A percentile compares a stretch with the other conserved stretches of the same genome.
These are phyloP conservation scores for Brassica napus DNA, from an alignment of 345 rosid genomes.

Conservation along the genomic window DNA sequence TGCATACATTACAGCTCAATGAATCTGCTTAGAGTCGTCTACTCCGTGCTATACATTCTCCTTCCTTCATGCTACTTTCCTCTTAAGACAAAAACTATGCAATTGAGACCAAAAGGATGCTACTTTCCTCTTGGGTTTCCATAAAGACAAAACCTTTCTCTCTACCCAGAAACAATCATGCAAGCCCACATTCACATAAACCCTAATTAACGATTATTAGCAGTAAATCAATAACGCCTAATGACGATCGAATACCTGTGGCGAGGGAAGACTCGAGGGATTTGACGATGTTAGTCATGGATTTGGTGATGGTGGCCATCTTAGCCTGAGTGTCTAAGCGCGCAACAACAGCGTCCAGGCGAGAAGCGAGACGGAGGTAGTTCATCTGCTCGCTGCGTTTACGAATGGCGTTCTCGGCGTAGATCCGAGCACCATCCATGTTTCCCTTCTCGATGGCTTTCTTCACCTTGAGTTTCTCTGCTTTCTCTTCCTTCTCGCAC, in stretches of 20 bases:
- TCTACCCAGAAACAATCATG: not conserved
- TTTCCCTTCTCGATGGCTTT: slow-evolving; percentile 98
- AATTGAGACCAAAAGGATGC: not conserved
- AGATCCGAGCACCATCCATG: slow-evolving; percentile 99
- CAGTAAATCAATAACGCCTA: not conserved
- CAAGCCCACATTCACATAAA: not conserved
- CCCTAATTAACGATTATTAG: not conserved
- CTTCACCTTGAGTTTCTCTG: slow-evolving; percentile 91
- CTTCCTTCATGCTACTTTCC: not conserved
- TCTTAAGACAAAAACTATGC: not conserved
- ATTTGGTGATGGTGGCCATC: slow-evolving; percentile 88
- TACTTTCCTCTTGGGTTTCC: not conserved
- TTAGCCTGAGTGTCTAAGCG: slow-evolving; percentile 95
- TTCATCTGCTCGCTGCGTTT: slow-evolving; percentile 98
- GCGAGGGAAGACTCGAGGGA: slow-evolving; percentile 89
- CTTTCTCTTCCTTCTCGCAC: slow-evolving; percentile 98
- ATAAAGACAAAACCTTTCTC: not conserved
- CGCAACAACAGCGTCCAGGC: slow-evolving; percentile 95
- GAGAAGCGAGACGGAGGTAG: slow-evolving; percentile 85
- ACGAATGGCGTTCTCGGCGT: slow-evolving; percentile 94
- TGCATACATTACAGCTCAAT: not conserved
- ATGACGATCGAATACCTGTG: slow-evolving; percentile 50
- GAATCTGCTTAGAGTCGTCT: not conserved
- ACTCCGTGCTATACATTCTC: not conserved
- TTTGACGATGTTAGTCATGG: slow-evolving; percentile 86